Evolutionary conservation across 164 flowering plant genomes (phyloP).

Genomic region (Umbilicus rupestris): DNA sequence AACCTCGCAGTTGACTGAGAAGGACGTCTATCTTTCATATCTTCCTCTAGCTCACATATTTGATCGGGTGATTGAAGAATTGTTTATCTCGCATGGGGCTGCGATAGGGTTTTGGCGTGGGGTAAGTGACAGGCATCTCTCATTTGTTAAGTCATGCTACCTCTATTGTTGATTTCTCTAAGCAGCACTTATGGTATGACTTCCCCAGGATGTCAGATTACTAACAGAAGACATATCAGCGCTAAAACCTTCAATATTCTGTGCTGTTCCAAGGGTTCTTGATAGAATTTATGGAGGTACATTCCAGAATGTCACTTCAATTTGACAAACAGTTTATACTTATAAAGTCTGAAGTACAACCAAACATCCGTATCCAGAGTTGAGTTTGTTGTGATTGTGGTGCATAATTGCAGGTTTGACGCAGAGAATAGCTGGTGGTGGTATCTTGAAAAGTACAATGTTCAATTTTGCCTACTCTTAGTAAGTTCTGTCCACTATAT

Average conservation of each 20-base stretch:
- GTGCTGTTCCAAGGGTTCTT: slow-evolving; percentile 95
- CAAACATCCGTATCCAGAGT: too few relatives aligned
- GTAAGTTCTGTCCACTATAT: slow-evolving; percentile 38
- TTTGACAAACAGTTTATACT: not conserved
- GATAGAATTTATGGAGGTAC: slow-evolving; percentile 83
- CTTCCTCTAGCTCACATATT: slow-evolving; percentile 97
- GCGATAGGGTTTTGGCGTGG: slow-evolving; percentile 97
- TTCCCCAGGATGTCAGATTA: slow-evolving; percentile 74
- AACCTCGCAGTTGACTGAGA: slow-evolving; percentile 39
- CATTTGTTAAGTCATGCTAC: slow-evolving; percentile 49
- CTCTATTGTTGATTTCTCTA: slow-evolving; percentile 18
- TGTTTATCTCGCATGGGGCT: slow-evolving; percentile 64
- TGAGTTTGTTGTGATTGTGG: not conserved
- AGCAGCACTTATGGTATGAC: not conserved
- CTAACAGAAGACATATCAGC: slow-evolving; percentile 77
- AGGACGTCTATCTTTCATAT: slow-evolving; percentile 80
- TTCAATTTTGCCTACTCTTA: slow-evolving; percentile 63
- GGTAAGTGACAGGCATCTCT: slow-evolving; percentile 38
- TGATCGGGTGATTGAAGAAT: slow-evolving; percentile 85
- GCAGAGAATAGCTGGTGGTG: slow-evolving; percentile 63
- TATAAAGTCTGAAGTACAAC: not conserved
- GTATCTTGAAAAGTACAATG: slow-evolving; percentile 44
- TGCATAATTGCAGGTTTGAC: slow-evolving; percentile 48
- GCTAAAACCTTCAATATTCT: slow-evolving; percentile 79
- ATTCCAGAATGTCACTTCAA: not conserved